Base-by-base conservation (phyloP, 257 asterid genomes). In the Fraxinus anomala region DNA sequence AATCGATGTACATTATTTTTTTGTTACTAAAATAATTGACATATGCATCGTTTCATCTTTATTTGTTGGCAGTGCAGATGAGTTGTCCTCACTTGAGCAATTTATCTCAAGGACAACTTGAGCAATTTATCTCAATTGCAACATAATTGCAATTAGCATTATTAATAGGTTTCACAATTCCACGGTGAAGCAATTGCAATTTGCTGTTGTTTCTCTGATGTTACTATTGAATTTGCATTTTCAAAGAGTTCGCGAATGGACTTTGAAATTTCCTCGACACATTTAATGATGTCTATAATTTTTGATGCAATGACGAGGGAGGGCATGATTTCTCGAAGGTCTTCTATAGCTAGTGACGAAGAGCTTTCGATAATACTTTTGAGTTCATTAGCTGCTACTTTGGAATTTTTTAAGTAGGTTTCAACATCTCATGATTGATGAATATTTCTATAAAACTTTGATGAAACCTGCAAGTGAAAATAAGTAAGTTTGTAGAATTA, bases 161-260 rank as follows among this genome's bases (percentile, higher is more conserved):
- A 24, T 79, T 67, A 9, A 88, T 80, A 8, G 96, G 96, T 19
- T 84, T 89, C 70, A 90, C 94, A 0, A 77, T 73, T 37, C 92
- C 96, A 0, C 88, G 88, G 30, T 85, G 96, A 65, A 89, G 86
- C 42, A 87, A 12, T 61, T 80, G 90, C 28, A 70, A 70, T 75
- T 31, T 2, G 49, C 21, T 73, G 85, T 3, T 76, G 80, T 36
- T 72, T 44, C 5, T 80, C 85, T 1, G 37, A 40, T 13, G 80
- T 34, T 34, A 34, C 8, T 0, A 0, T 34, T 34, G 80, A 49
- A 10, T 82, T 77, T 6, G 74, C 49, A 0, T 70, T 71, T 77
- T 76, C 68, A 80, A 92, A 91, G 70, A 94, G 90, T 42, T 89
- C 87, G 0, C 68, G 76, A 4, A 89, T 82, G 23, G 92, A 80